Evolutionary conservation across 495 filamentous ascomycete species (phyloP), one percentile per base, ranked within the genome.

Genomic region (Daldinia loculata): DNA sequence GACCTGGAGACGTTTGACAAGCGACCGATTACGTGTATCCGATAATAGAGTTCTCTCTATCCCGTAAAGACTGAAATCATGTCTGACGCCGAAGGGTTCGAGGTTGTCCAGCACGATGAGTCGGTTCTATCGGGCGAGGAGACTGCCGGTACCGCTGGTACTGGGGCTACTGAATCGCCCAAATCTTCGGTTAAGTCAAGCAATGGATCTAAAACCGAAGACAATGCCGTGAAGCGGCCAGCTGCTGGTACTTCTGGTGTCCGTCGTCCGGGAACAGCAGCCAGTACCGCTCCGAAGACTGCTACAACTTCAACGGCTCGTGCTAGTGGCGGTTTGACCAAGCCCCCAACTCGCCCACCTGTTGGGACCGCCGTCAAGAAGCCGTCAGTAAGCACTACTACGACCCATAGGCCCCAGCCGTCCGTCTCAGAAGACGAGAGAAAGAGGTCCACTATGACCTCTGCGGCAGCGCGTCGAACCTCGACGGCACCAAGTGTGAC

Each of bases 391-490:
- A 75, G 74, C 12, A 74, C 79, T 17, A 56, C 79, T n/a, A 70
- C 80, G 9, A 61, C 75, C 26, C 83, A 84, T 61, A 78, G 79
- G 41, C 76, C 81, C 0, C 80, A 80, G 15, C 78, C 83, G 3
- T 84, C 83, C 26, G 70, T 81, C 15, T 81, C 83, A 15, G 83
- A 85, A 53, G 83, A 84, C 53, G 83, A 85, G 61, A 83, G 80
- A 74, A 84, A 80, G 75, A 73, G 71, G 27, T 71, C 77, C 4
- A 77, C 75, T n/a, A 72, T 79, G 48, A 75, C 77, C 6, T 78
- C 76, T 26, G 66, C 81, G 9, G 72, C 81, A 11, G 72, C 81
- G 12, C 80, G 82, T 61, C 82, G 82, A 45, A 77, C 80, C 39
- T 83, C 82, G 9, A 76, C 73, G 6, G 77, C 74, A 0, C 71